Percentiles rank a stretch among this genome's conserved stretches.
Conservation (phyloP, 768 basidiomycete genomes). For the Hortiboletus flavorubellus region DNA sequence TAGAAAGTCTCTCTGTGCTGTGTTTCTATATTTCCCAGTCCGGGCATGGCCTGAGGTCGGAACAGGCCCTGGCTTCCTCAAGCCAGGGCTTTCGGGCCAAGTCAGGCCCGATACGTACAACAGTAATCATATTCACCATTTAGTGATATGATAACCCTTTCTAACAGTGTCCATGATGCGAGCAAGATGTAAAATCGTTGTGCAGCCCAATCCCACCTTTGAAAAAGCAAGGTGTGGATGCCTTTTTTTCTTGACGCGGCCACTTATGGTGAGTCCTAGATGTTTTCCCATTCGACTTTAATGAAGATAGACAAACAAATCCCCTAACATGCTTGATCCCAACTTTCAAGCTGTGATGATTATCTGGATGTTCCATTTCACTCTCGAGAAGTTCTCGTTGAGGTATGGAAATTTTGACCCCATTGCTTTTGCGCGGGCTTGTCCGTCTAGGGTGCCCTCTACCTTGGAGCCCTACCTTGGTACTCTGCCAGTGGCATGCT, state of each 20-base stretch:
- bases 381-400: neutral
- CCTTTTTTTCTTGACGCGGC: neutral
- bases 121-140: neutral
- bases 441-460: neutral
- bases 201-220: neutral
- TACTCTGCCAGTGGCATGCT: neutral
- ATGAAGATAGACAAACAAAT: no score
- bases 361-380: no score
- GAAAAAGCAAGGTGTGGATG: neutral
- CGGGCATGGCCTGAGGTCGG: no score
- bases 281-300: neutral
- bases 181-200: neutral
- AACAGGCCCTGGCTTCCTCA: no score
- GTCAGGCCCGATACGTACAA: neutral
- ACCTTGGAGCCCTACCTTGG: neutral
- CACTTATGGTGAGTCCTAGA: neutral
- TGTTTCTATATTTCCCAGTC: neutral
- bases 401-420: neutral
- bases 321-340: no score
- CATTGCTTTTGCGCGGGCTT: neutral
- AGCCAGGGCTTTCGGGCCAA: no score
- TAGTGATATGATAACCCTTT: neutral
- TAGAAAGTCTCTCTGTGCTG: neutral
- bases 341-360: no score
- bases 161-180: neutral